These are phyloP conservation scores for Chionographis japonica DNA, from an alignment of 106 monocot species.

Conservation along the genomic window DNA sequence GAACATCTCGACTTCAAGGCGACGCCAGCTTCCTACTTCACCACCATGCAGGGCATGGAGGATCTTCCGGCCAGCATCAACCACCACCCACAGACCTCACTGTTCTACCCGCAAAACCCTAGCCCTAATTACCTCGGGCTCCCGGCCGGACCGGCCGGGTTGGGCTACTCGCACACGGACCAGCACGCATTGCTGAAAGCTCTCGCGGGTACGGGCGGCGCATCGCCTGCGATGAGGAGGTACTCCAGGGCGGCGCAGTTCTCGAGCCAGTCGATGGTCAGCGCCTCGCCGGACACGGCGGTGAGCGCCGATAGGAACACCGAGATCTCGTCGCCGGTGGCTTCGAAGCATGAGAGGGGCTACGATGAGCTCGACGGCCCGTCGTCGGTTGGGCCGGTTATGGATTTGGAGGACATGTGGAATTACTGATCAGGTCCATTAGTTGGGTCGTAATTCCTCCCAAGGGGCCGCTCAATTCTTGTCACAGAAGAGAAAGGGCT, in stretches of 20 bases:
- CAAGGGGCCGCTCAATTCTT: too few relatives aligned
- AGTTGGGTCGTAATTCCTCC: too few relatives aligned
- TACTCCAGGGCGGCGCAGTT: constrained; percentile 58
- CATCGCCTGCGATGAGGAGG: constrained; percentile 12
- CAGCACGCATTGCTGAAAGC: background rate
- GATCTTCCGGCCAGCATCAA: background rate
- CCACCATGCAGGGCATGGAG: background rate
- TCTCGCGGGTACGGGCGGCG: background rate
- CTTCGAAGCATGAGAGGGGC: background rate
- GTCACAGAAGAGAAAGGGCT: too few relatives aligned
- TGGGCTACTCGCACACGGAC: constrained; percentile 15
- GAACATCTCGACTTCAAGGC: constrained; percentile 20
- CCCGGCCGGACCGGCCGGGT: background rate
- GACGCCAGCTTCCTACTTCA: background rate
- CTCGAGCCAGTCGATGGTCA: constrained; percentile 45
- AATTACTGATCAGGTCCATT: constrained; percentile 16
- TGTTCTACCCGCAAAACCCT: constrained; percentile 10
- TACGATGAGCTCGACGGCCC: constrained; percentile 15
- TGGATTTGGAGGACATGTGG: constrained; percentile 48
- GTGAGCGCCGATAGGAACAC: constrained; percentile 54
- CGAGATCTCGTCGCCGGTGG: constrained; percentile 61
- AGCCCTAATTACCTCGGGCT: background rate
- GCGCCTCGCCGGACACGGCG: constrained; percentile 61
- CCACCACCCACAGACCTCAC: too few relatives aligned
- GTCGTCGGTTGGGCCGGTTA: constrained; percentile 5